Base-by-base conservation (phyloP, 1,284 basidiomycete genomes). In the Bjerkandera adusta region DNA sequence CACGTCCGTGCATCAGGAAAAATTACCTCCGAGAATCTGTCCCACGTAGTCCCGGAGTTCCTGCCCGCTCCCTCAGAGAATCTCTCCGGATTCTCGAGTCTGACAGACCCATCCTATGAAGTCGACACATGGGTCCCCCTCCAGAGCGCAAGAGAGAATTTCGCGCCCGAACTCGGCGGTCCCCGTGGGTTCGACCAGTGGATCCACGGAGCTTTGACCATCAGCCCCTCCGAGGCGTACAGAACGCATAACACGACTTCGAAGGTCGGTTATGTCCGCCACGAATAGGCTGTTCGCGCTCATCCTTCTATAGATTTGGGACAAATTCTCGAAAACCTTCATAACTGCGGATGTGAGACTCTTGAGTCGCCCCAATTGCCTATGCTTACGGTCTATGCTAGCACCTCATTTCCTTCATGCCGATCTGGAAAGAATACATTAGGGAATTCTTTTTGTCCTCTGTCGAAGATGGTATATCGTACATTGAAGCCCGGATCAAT, bases 391-490 rank as follows among this genome's bases (percentile, higher is more conserved):
- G 43, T 5, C 24, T 25, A 39, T 25, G 15, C 24, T 34, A 83
- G 80, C 74, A 73, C 3, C 58, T 85, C 3, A 71, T 81, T 44
- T 68, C 66, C 24, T 82, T 76, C 55, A 66, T 69, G 12, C 83
- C 84, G 0, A 70, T 86, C 15, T 81, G 75, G 56, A 59, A 65
- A 10, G 68, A 76, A 49, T 87, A 85, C 56, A 66, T 85, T 37
- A 72, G 76, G 29, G 71, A 82, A 54, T 85, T 88, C 56, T 66
- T 91, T 42, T 62, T 68, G 26, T 72, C 78, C 25, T 83, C 78
- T 1, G 75, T 87, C 8, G 77, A 77, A 26, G 89, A 92, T 60
- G 85, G 86, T 0, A 80, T 91, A 38, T 81, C 72, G 2, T 91
- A 89, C 60, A 64, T 83, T 13, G 89, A 91, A 64, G 70, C 76